These are phyloP conservation scores for Fusarium sp. DNA, from an alignment of 2,329 filamentous ascomycete genomes.

Conservation along the genomic window DNA sequence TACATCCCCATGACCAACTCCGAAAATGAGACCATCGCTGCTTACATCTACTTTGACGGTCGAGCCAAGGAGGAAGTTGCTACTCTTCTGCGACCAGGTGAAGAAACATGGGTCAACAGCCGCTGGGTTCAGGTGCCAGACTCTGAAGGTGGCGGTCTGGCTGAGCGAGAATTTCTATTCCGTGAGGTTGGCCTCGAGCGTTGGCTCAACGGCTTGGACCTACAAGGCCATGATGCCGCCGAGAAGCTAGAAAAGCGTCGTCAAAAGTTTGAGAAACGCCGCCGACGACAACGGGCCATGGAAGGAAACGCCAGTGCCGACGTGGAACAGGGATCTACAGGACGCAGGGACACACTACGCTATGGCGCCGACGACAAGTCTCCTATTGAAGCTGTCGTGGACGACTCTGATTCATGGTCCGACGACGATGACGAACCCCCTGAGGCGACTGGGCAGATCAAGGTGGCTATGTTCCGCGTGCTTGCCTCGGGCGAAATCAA, in stretches of 20 bases:
- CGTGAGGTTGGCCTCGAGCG: slow-evolving; percentile 94
- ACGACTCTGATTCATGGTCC: slow-evolving; percentile 80
- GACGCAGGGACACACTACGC: slow-evolving; percentile 69
- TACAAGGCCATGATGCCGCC: slow-evolving; percentile 91
- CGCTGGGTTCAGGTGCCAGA: slow-evolving; percentile 96
- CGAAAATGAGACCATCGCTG: slow-evolving; percentile 95
- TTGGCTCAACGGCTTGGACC: slow-evolving; percentile 94
- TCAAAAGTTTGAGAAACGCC: slow-evolving; percentile 77
- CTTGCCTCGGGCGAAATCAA: slow-evolving; percentile 97
- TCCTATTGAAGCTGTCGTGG: slow-evolving; percentile 73
- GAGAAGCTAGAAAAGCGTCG: slow-evolving; percentile 90
- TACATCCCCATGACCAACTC: slow-evolving; percentile 94
- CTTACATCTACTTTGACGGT: slow-evolving; percentile 99
- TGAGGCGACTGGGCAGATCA: slow-evolving; percentile 96
- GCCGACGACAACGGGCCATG: slow-evolving; percentile 68
- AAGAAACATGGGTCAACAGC: slow-evolving; percentile 99
- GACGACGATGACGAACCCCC: slow-evolving; percentile 88
- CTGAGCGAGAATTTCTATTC: slow-evolving; percentile 96
- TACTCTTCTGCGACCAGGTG: slow-evolving; percentile 87
- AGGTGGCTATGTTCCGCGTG: slow-evolving; percentile 95
- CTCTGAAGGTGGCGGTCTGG: slow-evolving; percentile 89
- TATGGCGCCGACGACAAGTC: slow-evolving; percentile 82
- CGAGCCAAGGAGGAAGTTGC: slow-evolving; percentile 96
- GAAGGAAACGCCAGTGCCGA: slow-evolving; percentile 48
- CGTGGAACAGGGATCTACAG: slow-evolving; percentile 54